Evolutionary conservation across 495 filamentous ascomycete genomes (phyloP).

Genomic region (Neurospora sp.): DNA sequence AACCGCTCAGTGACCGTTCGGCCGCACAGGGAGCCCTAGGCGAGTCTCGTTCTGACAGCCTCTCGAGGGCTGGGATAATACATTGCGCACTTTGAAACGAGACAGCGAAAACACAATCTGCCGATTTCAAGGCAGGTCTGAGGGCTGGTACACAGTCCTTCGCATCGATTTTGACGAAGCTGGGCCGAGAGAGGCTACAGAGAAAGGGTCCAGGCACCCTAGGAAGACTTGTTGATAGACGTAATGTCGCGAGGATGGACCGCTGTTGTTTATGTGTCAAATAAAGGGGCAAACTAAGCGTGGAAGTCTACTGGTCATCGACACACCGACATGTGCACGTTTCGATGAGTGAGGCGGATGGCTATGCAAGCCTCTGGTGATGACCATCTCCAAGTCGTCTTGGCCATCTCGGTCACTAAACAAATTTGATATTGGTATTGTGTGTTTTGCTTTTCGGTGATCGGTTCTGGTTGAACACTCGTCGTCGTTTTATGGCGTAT

Average conservation of each 20-base stretch:
- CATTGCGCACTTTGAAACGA: not conserved
- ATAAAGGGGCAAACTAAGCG: not conserved
- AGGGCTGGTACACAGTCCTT: not conserved
- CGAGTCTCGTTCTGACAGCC: not conserved
- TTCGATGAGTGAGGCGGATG: not conserved
- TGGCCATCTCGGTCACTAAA: not conserved
- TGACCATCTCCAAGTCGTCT: not conserved
- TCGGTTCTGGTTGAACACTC: not conserved
- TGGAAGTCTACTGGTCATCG: not conserved
- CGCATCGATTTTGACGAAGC: not conserved
- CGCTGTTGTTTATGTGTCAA: not conserved
- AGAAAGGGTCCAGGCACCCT: not conserved
- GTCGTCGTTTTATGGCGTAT: not conserved
- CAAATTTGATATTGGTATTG: not conserved
- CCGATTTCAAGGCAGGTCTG: not conserved
- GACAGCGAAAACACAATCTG: not conserved
- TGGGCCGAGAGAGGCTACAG: not conserved
- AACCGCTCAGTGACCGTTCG: not conserved
- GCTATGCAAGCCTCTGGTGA: not conserved
- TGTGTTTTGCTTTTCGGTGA: not conserved
- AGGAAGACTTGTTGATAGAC: not conserved
- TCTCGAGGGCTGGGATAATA: not conserved
- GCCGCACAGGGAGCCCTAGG: not conserved
- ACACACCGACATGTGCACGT: not conserved
- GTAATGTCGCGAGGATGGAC: not conserved